Conservation (phyloP, 495 filamentous ascomycete species). For the Saxophila tyrrhenica region DNA sequence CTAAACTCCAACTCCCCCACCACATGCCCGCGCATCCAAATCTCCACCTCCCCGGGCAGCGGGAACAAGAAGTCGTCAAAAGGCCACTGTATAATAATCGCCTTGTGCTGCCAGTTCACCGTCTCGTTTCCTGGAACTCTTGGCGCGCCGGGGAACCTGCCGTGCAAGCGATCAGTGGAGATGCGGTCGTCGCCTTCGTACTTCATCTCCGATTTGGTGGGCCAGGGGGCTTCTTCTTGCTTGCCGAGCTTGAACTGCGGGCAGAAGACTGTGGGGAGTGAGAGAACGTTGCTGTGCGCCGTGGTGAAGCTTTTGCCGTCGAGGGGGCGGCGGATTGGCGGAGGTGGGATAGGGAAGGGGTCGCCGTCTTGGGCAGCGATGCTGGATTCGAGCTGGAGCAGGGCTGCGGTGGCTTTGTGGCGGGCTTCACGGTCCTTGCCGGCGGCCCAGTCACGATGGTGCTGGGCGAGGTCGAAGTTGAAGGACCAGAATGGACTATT, state of each 20-base stretch:
- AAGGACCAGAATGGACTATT: constrained; percentile 6
- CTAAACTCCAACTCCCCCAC: constrained; percentile 1
- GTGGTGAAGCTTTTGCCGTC: constrained; percentile 1
- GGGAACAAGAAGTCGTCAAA: constrained; percentile 4
- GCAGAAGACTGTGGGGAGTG: constrained; percentile 9
- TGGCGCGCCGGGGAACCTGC: constrained; percentile 18
- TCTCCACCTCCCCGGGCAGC: not conserved
- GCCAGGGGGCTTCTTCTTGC: constrained; percentile 16
- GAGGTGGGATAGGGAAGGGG: not conserved
- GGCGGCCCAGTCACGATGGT: constrained; percentile 8
- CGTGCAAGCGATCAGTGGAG: constrained; percentile 10
- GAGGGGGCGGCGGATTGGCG: not conserved
- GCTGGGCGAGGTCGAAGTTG: constrained; percentile 11
- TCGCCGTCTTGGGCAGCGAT: not conserved
- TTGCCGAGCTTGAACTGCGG: not conserved
- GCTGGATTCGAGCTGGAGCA: not conserved
- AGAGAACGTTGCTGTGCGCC: constrained; percentile 8
- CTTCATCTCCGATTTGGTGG: constrained; percentile 14
- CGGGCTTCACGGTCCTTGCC: not conserved
- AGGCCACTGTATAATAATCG: not conserved
- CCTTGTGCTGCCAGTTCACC: constrained; percentile 16
- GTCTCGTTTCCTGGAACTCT: constrained; percentile 9
- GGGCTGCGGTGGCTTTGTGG: not conserved
- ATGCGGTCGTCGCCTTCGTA: constrained; percentile 22
- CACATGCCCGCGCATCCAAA: not conserved